Percentiles rank a stretch among this genome's conserved stretches.
Evolutionary conservation across 2,329 filamentous ascomycete species (phyloP).

Genomic region (Aureobasidium melanogenum): DNA sequence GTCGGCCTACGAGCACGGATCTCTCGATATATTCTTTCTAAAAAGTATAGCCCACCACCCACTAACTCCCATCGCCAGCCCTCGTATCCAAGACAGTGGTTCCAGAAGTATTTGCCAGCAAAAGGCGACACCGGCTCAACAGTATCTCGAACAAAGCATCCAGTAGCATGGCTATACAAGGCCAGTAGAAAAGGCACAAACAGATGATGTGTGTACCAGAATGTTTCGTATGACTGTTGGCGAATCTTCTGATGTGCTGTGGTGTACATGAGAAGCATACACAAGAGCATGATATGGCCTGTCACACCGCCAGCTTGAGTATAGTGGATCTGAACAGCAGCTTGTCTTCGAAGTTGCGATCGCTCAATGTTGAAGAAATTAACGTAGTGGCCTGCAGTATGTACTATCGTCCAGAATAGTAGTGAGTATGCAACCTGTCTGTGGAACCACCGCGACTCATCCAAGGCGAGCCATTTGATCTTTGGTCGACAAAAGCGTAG

Average conservation of each 20-base stretch:
- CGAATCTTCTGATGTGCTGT: constrained; percentile 88
- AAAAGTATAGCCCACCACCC: constrained; percentile 74
- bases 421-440: constrained; percentile 86
- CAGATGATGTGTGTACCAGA: constrained; percentile 99
- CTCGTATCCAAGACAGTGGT: constrained; percentile 87
- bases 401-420: constrained; percentile 70
- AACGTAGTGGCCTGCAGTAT: constrained; percentile 80
- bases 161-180: constrained; percentile 90
- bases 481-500: constrained; percentile 80
- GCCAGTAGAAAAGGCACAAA: constrained; percentile 91
- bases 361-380: constrained; percentile 97
- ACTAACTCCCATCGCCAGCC: constrained; percentile 96
- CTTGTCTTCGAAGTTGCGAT: constrained; percentile 68
- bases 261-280: constrained; percentile 98
- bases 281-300: constrained; percentile 95
- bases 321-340: constrained; percentile 87
- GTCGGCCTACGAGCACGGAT: constrained; percentile 75
- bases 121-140: constrained; percentile 68
- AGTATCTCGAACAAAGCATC: constrained; percentile 90
- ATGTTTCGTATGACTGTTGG: constrained; percentile 95
- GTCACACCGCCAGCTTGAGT: constrained; percentile 82
- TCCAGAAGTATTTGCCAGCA: constrained; percentile 73
- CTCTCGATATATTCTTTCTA: constrained; percentile 86
- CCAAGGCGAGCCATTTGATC: constrained; percentile 79
- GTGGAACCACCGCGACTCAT: constrained; percentile 96